phyloP scores from a whole-genome alignment of 306 rosid species.

The Malus sieversii region DNA sequence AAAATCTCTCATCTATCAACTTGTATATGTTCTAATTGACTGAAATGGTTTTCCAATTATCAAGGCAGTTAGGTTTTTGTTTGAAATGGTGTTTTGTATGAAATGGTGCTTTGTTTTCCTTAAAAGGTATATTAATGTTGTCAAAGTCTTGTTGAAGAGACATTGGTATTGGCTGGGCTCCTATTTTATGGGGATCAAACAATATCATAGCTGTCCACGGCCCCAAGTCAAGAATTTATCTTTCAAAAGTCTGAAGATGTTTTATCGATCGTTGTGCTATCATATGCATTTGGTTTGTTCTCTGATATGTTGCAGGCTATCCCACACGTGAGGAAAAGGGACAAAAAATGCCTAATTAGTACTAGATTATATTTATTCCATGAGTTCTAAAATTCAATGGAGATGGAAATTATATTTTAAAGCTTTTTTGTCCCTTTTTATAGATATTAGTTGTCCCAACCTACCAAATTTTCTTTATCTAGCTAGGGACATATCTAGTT shows the following conservation, averaged over 20 bases:
- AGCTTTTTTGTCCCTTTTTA: background rate
- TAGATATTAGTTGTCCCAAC: background rate
- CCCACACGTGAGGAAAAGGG: constrained; percentile 75
- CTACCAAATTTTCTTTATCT: constrained; percentile 9
- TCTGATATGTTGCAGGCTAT: constrained; percentile 28
- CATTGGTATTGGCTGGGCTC: constrained; percentile 8
- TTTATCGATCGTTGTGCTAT: background rate
- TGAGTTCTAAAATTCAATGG: constrained; percentile 13
- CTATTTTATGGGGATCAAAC: constrained; percentile 30
- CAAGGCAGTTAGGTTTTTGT: background rate
- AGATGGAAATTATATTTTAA: background rate
- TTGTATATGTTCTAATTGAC: background rate
- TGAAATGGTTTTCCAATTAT: background rate
- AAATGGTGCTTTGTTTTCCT: no score
- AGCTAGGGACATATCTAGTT: background rate
- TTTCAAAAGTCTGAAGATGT: background rate
- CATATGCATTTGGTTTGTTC: constrained; percentile 41
- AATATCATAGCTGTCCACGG: constrained; percentile 15
- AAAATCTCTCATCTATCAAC: background rate
- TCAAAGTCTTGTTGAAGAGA: background rate
- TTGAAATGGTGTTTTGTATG: background rate
- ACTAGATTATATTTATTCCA: constrained; percentile 7
- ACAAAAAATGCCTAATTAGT: constrained; percentile 35
- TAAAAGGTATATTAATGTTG: no score
- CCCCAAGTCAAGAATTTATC: constrained; percentile 2